Evolutionary conservation across 805 yeast species (phyloP).

Genomic region (Candida palmyrensis): DNA sequence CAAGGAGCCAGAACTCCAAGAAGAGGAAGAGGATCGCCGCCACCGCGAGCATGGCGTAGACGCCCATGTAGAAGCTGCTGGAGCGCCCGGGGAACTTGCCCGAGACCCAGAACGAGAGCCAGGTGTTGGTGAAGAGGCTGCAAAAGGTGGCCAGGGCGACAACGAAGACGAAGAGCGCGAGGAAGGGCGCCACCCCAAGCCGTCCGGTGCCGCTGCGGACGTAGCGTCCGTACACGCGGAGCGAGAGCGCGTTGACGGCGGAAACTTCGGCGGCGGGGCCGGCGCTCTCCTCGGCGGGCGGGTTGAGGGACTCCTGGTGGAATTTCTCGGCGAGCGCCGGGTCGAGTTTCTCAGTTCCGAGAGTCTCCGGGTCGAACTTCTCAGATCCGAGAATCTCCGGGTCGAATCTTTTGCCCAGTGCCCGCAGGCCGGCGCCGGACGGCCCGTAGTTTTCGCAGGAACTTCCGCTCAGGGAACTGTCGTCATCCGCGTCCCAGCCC

Average conservation of each 20-base stretch:
- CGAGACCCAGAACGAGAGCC: constrained; percentile 82
- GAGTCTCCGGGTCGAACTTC: neutral
- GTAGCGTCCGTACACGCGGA: constrained; percentile 47
- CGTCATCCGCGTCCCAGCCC: neutral
- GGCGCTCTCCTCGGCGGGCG: no score
- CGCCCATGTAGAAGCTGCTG: constrained; percentile 64
- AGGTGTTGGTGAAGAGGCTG: constrained; percentile 58
- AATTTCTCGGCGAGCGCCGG: constrained; percentile 16
- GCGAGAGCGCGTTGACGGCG: constrained; percentile 51
- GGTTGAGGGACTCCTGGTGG: constrained; percentile 34
- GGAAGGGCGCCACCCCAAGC: constrained; percentile 20
- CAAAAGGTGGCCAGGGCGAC: constrained; percentile 40
- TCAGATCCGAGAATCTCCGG: neutral
- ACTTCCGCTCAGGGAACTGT: no score
- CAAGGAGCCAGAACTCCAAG: constrained; percentile 41
- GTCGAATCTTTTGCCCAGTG: no score
- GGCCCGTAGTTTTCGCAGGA: no score
- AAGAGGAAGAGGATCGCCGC: constrained; percentile 41
- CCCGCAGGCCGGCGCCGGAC: no score
- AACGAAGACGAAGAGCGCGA: constrained; percentile 15
- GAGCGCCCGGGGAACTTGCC: constrained; percentile 42
- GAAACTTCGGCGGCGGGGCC: no score
- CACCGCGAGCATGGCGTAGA: constrained; percentile 59
- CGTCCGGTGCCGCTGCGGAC: constrained; percentile 52
- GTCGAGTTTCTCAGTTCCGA: neutral